Base-by-base conservation (phyloP, 352 stramenopile genomes). In the Pythium rishiriense region DNA sequence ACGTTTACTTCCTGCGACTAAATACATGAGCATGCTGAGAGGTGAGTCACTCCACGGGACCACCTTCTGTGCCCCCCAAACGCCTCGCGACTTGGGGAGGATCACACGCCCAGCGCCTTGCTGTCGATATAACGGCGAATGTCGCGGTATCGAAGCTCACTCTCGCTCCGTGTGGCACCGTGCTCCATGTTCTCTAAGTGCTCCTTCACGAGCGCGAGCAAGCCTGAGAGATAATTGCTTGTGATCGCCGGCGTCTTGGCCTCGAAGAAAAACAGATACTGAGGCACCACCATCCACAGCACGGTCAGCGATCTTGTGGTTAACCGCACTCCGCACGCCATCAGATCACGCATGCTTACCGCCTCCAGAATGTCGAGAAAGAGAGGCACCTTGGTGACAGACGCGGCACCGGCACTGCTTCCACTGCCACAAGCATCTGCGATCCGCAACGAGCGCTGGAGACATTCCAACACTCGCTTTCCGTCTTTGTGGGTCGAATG, bases 331-430 rank as follows among this genome's bases (percentile, higher is more conserved):
- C 14, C 37, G 3, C 1, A 43, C 37, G 6, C 3, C 14, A 21
- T 43, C 14, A 2, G 35, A 43, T 12, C 6, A 21, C 2, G 2
- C 2, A 21, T 43, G 15, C 37, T 12, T 17, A 93, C 85, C 49
- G 79, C 64, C 58, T 99, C 95, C 8, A 99, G 69, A 35, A 99
- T 97, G 65, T 99, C 96, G 7, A 99, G 88, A 76, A 99, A 99
- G 12, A 99, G 81, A 12, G 79, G 67, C 6, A 99, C 85, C 74
- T 98, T 94, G 7, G 76, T 79, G 8, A 87, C 81, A 19, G 91
- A 87, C 0, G 83, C 73, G 6, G 74, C 90, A 25, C 33, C 21
- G 12, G 29, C 62, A 11, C 28, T 47, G 19, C 28, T 60, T n/a
- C 47, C 35, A 43, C 56, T 62, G 22, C 74, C 76, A 43, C 87